A percentile compares a stretch with the other conserved stretches of the same genome.
phyloP scores from a whole-genome alignment of 2,329 filamentous ascomycete species.

The Drechslera avenae region DNA sequence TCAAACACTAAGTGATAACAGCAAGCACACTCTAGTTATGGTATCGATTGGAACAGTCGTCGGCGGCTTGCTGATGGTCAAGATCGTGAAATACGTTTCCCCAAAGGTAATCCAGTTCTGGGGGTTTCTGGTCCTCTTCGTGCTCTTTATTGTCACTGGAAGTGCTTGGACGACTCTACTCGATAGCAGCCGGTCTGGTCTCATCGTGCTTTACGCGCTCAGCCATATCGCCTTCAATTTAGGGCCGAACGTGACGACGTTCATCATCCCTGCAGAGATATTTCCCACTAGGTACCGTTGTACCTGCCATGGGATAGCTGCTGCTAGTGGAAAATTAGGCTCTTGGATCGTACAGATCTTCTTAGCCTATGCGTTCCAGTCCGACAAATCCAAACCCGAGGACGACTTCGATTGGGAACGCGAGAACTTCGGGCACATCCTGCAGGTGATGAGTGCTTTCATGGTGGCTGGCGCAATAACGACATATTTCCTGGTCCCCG shows the following conservation, averaged over 20 bases:
- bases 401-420: conserved; percentile 30
- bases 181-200: conserved; percentile 28
- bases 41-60: conserved; percentile 41
- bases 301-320: conserved; percentile 60
- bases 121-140: conserved; percentile 40
- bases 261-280: conserved; percentile 59
- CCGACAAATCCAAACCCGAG: conserved; percentile 2
- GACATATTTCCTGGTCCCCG: conserved; percentile 40
- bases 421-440: conserved; percentile 36
- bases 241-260: conserved; percentile 45
- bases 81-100: conserved; percentile 41
- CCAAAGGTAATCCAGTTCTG: conserved; percentile 44
- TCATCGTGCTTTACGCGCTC: conserved; percentile 42
- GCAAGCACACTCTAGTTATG: conserved; percentile 42
- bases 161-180: conserved; percentile 38
- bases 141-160: conserved; percentile 42
- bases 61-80: conserved; percentile 41
- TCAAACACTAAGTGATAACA: conserved; percentile 33
- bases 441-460: conserved; percentile 44
- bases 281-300: conserved; percentile 62
- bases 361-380: conserved; percentile 41
- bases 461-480: conserved; percentile 42
- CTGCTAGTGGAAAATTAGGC: conserved; percentile 60
- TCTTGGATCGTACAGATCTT: conserved; percentile 53
- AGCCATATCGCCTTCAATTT: conserved; percentile 46